Evolutionary conservation across 345 rosid genomes (phyloP), one percentile per base, ranked within the genome.

Genomic region (Isatis tinctoria): DNA sequence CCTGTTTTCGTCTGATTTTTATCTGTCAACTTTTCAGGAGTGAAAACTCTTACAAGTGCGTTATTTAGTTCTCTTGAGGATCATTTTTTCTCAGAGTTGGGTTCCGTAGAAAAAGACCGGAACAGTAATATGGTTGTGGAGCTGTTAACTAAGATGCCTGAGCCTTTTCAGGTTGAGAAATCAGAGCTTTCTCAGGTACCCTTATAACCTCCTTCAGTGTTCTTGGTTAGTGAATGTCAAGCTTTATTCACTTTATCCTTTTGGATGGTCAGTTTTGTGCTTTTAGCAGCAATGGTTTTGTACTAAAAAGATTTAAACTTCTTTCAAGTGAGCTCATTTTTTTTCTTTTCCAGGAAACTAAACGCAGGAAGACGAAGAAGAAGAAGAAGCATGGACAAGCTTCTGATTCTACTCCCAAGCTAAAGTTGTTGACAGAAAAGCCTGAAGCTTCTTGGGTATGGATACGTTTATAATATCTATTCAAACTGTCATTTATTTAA

Each of bases 401-500:
- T 65, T 35, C 72, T 65, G 78, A 66, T 57, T 45, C 66, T 2
- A 26, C 43, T 64, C 64, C 37, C 9, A 74, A 65, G 65, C 66
- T 13, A 27, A 65, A 17, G 60, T 22, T 74, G 67, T 28, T 74
- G 52, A 74, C 78, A 58, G 72, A 74, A 37, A 74, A 74, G 51
- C 67, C 72, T 24, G 52, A 57, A 24, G 17, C 60, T 57, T 47
- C 60, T 17, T 45, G 66, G 77, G 77, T 73, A 73, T 24, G 56
- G 10, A 18, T 41, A 39, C 6, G 11, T 37, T 52, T 14, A 14
- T 4, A 12, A 18, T 22, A 49, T 24, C 10, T 27, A 6, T 69
- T 27, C 16, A 36, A 36, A 20, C 59, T 20, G 22, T 48, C 13
- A 35, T 14, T 48, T 32, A 17, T 47, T 51, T 51, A 5, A 36